These are phyloP conservation scores for Nyctanthes arbortristis DNA, from an alignment of 257 asterid genomes.

Conservation along the genomic window DNA sequence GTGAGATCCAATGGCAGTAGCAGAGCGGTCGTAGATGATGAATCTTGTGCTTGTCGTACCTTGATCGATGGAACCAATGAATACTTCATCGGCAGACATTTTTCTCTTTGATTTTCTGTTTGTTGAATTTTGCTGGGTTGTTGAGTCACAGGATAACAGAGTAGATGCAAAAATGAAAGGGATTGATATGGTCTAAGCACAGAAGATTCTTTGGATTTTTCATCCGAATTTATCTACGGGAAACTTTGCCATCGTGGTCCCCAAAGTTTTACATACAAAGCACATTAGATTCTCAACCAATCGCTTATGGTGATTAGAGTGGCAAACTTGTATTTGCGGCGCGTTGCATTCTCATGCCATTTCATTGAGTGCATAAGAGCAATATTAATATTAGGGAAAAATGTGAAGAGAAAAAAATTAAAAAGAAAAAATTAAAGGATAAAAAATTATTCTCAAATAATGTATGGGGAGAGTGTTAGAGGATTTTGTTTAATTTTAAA, in stretches of 20 bases:
- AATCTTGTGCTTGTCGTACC: conserved; percentile 96
- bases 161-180: not conserved
- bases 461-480: no score
- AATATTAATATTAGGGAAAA: not conserved
- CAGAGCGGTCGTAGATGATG: conserved; percentile 75
- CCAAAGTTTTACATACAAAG: not conserved
- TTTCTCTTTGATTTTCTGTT: not conserved
- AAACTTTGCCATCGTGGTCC: not conserved
- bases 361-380: no score
- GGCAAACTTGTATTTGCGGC: not conserved
- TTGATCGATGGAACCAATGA: conserved; percentile 87
- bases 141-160: not conserved
- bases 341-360: not conserved
- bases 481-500: no score
- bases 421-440: not conserved
- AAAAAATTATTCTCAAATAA: not conserved
- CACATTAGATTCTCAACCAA: not conserved
- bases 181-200: not conserved
- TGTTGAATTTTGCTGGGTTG: not conserved
- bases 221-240: not conserved
- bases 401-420: conserved; percentile 4
- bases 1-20: conserved; percentile 72
- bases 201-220: not conserved
- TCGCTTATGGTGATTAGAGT: not conserved
- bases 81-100: conserved; percentile 49